These are phyloP conservation scores for Diaporthe citriasiana DNA, from an alignment of 2,329 filamentous ascomycete species.

Conservation along the genomic window DNA sequence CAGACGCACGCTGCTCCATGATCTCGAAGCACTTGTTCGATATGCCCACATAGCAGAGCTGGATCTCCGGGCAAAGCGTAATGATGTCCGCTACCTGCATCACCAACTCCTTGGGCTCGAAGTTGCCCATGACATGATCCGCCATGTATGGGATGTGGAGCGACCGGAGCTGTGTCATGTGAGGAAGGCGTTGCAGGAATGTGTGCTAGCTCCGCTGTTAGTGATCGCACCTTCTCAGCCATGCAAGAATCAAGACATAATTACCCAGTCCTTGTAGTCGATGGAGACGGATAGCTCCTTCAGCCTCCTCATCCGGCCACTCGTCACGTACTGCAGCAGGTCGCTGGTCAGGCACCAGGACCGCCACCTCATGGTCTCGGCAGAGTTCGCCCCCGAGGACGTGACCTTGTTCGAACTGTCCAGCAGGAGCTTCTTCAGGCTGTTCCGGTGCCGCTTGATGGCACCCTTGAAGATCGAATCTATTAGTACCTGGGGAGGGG, in stretches of 20 bases:
- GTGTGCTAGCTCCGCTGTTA: slow-evolving; percentile 70
- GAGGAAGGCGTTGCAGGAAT: slow-evolving; percentile 81
- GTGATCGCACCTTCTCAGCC: slow-evolving; percentile 9
- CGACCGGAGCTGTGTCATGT: slow-evolving; percentile 77
- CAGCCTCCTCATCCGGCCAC: slow-evolving; percentile 80
- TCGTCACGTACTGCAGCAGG: slow-evolving; percentile 80
- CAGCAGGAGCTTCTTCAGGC: slow-evolving; percentile 80
- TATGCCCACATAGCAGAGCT: slow-evolving; percentile 83
- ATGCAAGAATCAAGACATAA: slow-evolving; percentile 51
- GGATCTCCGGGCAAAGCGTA: slow-evolving; percentile 80
- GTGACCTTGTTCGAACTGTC: slow-evolving; percentile 74
- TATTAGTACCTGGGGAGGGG: slow-evolving; percentile 69
- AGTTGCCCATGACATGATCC: slow-evolving; percentile 68
- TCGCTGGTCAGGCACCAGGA: slow-evolving; percentile 81
- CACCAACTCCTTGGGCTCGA: slow-evolving; percentile 77
- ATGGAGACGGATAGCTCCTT: slow-evolving; percentile 80
- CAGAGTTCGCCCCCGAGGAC: slow-evolving; percentile 48
- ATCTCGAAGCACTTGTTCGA: slow-evolving; percentile 87
- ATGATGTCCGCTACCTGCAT: slow-evolving; percentile 85
- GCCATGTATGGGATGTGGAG: slow-evolving; percentile 79
- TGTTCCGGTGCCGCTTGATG: slow-evolving; percentile 77
- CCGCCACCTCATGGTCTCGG: slow-evolving; percentile 66
- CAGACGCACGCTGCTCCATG: slow-evolving; percentile 71
- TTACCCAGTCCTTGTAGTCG: slow-evolving; percentile 83
- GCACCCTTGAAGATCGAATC: slow-evolving; percentile 79